Evolutionary conservation across 352 stramenopile genomes (phyloP).

Genomic region (Elongisporangium prolatum): DNA sequence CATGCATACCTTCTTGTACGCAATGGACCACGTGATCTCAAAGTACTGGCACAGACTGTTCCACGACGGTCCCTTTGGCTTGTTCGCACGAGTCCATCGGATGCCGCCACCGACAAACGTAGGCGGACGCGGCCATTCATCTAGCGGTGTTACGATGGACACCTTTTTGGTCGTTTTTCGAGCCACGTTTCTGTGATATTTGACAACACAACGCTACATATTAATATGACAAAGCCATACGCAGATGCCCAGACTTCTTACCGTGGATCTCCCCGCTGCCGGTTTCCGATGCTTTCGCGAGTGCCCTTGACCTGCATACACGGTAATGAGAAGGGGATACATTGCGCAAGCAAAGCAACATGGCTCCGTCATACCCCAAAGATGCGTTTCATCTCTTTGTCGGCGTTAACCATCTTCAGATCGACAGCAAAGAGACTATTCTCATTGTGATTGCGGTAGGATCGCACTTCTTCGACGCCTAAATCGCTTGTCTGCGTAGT

Average conservation of each 20-base stretch:
- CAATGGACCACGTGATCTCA: slow-evolving; percentile 82
- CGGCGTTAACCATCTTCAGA: slow-evolving; percentile 71
- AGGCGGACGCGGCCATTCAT: slow-evolving; percentile 80
- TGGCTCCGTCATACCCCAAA: slow-evolving; percentile 48
- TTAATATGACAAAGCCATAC: too few species aligned
- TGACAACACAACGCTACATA: neutral
- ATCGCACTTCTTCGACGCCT: slow-evolving; percentile 26
- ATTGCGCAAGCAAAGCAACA: neutral
- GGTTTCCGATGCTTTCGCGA: slow-evolving; percentile 27
- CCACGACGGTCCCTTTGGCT: slow-evolving; percentile 58
- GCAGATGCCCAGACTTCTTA: slow-evolving; percentile 12
- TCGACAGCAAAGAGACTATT: slow-evolving; percentile 67
- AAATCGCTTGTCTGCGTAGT: slow-evolving; percentile 35
- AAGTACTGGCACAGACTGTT: slow-evolving; percentile 75
- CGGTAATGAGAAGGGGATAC: neutral
- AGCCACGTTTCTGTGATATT: slow-evolving; percentile 38
- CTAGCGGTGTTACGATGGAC: slow-evolving; percentile 64
- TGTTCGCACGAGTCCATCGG: slow-evolving; percentile 79
- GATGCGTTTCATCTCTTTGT: slow-evolving; percentile 88
- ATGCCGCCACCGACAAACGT: slow-evolving; percentile 85
- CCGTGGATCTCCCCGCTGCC: slow-evolving; percentile 59
- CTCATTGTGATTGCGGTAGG: slow-evolving; percentile 31
- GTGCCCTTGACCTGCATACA: slow-evolving; percentile 57
- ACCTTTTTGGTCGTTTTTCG: slow-evolving; percentile 69
- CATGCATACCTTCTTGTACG: slow-evolving; percentile 77